Evolutionary conservation across 306 rosid species (phyloP).

Genomic region (Ormosia emarginata): DNA sequence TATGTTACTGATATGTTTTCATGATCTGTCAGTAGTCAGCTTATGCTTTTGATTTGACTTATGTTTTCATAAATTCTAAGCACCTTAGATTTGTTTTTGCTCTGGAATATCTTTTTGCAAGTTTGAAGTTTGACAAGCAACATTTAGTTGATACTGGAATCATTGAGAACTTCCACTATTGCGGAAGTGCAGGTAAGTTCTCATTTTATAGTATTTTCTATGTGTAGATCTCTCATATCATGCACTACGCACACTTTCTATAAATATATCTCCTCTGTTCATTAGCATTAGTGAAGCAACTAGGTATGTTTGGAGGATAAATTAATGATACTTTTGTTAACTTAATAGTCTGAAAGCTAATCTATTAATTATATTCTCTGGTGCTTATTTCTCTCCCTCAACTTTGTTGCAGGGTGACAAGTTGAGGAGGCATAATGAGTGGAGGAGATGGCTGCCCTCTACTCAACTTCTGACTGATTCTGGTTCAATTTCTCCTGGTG

Average conservation of each 20-base stretch:
- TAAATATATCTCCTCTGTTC: not conserved
- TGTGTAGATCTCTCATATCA: not conserved
- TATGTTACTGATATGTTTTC: not conserved
- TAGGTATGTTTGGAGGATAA: not conserved
- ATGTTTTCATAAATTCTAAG: not conserved
- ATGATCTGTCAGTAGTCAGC: not conserved
- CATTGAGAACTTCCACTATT: constrained; percentile 41
- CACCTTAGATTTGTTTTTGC: not conserved
- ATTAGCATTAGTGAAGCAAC: not conserved
- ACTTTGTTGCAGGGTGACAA: constrained; percentile 53
- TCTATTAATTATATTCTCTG: not conserved
- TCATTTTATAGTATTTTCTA: not conserved
- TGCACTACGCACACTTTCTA: not conserved
- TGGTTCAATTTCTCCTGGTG: constrained; percentile 24
- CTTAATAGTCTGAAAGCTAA: not conserved
- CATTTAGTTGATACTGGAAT: constrained; percentile 46
- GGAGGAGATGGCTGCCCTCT: constrained; percentile 53
- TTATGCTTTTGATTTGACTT: not conserved
- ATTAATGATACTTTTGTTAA: not conserved
- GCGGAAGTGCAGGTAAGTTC: constrained; percentile 65
- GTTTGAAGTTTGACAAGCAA: constrained; percentile 45
- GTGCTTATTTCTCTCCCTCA: not conserved
- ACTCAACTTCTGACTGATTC: constrained; percentile 27
- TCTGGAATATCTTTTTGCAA: constrained; percentile 32
- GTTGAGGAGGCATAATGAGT: constrained; percentile 53